Percentiles rank a stretch among this genome's conserved stretches.
Conservation (phyloP, 768 basidiomycete species). For the Agrocybe chaxingu region DNA sequence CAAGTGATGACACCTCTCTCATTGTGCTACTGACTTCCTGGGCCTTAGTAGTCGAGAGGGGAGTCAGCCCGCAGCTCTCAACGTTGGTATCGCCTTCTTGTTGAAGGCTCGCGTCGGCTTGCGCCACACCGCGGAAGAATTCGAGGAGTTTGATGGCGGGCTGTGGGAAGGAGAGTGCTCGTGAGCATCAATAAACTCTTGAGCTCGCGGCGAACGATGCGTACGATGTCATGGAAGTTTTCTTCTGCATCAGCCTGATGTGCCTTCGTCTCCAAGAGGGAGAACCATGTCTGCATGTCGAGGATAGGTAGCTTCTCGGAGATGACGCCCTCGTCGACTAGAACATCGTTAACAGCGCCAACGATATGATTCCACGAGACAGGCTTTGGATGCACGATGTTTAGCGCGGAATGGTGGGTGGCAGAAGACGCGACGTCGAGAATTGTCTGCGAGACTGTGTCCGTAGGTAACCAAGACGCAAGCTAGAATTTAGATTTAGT, state of each 20-base stretch:
- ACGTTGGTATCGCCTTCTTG: constrained; percentile 2
- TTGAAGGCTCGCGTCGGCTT: constrained; percentile 14
- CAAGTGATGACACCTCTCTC: constrained; percentile 11
- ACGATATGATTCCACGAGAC: constrained; percentile 27
- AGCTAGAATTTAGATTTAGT: constrained; percentile 1
- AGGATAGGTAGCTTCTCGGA: constrained; percentile 16
- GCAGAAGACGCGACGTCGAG: constrained; percentile 27
- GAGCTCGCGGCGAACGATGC: constrained; percentile 6
- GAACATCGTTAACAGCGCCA: constrained; percentile 15
- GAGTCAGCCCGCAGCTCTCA: constrained; percentile 15
- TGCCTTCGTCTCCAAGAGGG: constrained; percentile 20
- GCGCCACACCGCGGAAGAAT: constrained; percentile 20
- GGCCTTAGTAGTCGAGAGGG: constrained; percentile 15
- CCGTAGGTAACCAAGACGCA: constrained; percentile 35
- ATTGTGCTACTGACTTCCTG: constrained; percentile 16
- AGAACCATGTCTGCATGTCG: constrained; percentile 27
- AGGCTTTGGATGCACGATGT: constrained; percentile 35
- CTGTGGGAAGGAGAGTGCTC: constrained; percentile 12
- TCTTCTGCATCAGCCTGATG: constrained; percentile 15
- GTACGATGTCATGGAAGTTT: constrained; percentile 27
- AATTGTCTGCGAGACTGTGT: constrained; percentile 29
- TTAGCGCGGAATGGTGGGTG: constrained; percentile 22
- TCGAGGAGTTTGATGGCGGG: constrained; percentile 30
- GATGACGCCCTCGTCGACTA: constrained; percentile 12
- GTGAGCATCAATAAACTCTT: neutral